Evolutionary conservation across 2,329 filamentous ascomycete genomes (phyloP).

Genomic region (Juglanconis oblonga): DNA sequence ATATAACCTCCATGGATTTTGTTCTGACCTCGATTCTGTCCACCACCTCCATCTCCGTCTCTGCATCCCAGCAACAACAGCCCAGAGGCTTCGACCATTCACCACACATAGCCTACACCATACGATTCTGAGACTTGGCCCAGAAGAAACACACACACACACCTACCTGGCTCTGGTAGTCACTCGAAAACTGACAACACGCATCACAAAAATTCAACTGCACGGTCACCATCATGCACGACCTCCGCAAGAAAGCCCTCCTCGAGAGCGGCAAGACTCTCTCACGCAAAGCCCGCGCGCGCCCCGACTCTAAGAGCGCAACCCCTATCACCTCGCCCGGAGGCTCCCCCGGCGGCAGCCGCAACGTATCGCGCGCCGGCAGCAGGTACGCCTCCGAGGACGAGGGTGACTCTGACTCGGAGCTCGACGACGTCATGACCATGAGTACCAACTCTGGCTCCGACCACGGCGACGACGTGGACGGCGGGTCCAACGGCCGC

Average conservation of each 20-base stretch:
- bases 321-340: constrained; percentile 59
- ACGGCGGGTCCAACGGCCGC: constrained; percentile 40
- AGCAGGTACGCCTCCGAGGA: constrained; percentile 65
- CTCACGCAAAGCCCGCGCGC: constrained; percentile 64
- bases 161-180: background rate
- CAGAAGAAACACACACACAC: background rate
- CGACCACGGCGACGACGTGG: constrained; percentile 58
- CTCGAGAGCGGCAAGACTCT: constrained; percentile 69
- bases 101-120: constrained; percentile 8
- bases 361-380: constrained; percentile 54
- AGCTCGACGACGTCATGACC: constrained; percentile 46
- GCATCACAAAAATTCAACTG: background rate
- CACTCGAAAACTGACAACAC: background rate
- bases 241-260: constrained; percentile 65
- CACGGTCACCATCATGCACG: constrained; percentile 50
- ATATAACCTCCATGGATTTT: constrained; percentile 26
- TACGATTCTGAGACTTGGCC: background rate
- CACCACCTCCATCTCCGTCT: constrained; percentile 4
- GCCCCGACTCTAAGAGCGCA: constrained; percentile 52
- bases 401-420: constrained; percentile 52
- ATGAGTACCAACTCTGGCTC: constrained; percentile 50
- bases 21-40: constrained; percentile 14
- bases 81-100: constrained; percentile 10
- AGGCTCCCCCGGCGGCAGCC: constrained; percentile 55
- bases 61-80: constrained; percentile 13